Percentiles rank a stretch among this genome's conserved stretches.
phyloP scores from a whole-genome alignment of 257 asterid genomes.

The Linaria vulgaris region DNA sequence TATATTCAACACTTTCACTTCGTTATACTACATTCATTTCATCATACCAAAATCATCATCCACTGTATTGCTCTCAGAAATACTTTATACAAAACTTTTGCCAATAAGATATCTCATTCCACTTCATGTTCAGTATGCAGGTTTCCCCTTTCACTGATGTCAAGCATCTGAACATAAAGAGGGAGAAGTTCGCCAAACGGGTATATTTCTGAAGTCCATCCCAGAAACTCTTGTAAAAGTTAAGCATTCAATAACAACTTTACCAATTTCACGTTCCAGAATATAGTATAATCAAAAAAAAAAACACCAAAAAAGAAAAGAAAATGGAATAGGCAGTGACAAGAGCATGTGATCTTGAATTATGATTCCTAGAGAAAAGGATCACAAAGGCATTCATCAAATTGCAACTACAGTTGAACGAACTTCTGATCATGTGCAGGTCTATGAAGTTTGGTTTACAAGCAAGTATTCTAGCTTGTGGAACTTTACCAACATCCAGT shows the following conservation, averaged over 20 bases:
- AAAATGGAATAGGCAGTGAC: constrained; percentile 1
- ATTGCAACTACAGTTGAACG: background rate
- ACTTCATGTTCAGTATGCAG: background rate
- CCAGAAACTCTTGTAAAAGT: background rate
- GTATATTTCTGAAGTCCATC: background rate
- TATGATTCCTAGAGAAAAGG: background rate
- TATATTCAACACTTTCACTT: constrained; percentile 2
- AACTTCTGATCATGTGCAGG: background rate
- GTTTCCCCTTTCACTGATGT: background rate
- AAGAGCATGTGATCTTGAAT: constrained; percentile 1
- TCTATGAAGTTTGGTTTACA: background rate
- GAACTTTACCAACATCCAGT: background rate
- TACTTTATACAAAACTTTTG: no score
- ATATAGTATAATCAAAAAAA: no score
- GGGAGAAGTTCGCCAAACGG: background rate
- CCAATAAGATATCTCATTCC: background rate
- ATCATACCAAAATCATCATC: background rate
- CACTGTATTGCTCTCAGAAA: no score
- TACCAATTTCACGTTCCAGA: constrained; percentile 3
- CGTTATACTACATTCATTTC: background rate
- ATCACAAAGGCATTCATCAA: background rate
- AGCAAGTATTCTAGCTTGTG: constrained; percentile 6
- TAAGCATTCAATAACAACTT: background rate
- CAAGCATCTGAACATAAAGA: constrained; percentile 11
- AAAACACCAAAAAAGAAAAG: constrained; percentile 3